These are phyloP conservation scores for Lineolata rhizophorae DNA, from an alignment of 495 filamentous ascomycete species.

Conservation along the genomic window DNA sequence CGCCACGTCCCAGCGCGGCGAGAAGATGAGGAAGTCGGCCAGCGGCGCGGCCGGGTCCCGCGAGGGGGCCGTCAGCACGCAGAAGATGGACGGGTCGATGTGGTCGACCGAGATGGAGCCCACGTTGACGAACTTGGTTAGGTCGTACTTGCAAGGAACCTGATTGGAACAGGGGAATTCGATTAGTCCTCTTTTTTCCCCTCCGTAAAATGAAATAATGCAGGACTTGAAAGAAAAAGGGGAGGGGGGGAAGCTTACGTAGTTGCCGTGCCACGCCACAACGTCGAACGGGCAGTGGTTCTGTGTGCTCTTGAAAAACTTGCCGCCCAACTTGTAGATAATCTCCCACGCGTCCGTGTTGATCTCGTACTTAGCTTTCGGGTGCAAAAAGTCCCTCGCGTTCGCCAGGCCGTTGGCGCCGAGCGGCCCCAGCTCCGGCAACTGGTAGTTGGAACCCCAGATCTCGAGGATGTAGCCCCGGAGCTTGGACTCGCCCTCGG, in stretches of 20 bases:
- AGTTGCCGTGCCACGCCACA: conserved; percentile 31
- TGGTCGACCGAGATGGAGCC: conserved; percentile 29
- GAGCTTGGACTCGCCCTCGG: conserved; percentile 24
- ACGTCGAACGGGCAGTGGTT: conserved; percentile 30
- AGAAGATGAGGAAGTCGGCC: conserved; percentile 28
- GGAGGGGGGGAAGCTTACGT: too few relatives aligned
- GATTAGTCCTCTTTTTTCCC: conserved; percentile 3
- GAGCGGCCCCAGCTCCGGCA: conserved; percentile 28
- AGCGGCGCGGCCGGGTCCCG: conserved; percentile 22
- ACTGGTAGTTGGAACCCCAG: conserved; percentile 25
- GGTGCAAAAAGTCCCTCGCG: conserved; percentile 25
- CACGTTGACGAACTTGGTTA: conserved; percentile 29
- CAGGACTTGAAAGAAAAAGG: too few relatives aligned
- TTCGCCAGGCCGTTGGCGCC: conserved; percentile 29
- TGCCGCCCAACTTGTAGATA: conserved; percentile 28
- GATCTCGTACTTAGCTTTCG: conserved; percentile 23
- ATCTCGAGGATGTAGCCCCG: conserved; percentile 29
- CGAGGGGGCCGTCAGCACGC: conserved; percentile 26
- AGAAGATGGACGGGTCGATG: conserved; percentile 30
- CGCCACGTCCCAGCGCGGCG: conserved; percentile 27
- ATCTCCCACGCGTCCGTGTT: conserved; percentile 20
- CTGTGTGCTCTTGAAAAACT: conserved; percentile 26
- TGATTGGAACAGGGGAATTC: conserved; percentile 5
- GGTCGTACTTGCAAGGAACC: conserved; percentile 28
- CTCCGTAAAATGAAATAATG: too few relatives aligned